Evolutionary conservation across 257 asterid genomes (phyloP), one percentile per base, ranked within the genome.

Genomic region (Solanum chiquidenum): DNA sequence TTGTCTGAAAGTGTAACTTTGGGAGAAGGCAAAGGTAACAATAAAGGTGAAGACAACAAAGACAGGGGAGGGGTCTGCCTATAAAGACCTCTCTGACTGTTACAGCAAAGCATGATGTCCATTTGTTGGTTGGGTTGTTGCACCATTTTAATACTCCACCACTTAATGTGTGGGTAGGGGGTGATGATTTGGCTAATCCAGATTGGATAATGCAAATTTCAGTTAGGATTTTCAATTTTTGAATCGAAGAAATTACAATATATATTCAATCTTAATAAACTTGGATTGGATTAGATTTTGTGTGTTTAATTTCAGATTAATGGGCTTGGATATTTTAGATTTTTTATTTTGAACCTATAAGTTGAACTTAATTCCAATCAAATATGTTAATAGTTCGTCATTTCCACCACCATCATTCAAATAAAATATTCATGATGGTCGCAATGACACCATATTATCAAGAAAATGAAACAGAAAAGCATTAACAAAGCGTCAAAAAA

Each of bases 221-320:
- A 9, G 31, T 62, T 62, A 62, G 69, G 69, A 62, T 9, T 62
- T 62, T 23, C 1, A 66, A 12, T 25, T 66, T 64, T 66, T 2
- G 10, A 1, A 66, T 10, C 0, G 73, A 11, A 10, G 18, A 66
- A 66, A 68, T 29, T 90, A 90, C 93, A 93, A 62, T 93, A 72
- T 93, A 89, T 27, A 94, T 91, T n/a, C 93, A 87, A 86, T 94
- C 97, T 4, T 23, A 66, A 11, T 25, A 66, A 27, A 27, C 20
- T 66, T 25, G 34, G 73, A 55, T 6, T 18, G 64, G 64, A 55
- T 55, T 55, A 18, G 64, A 55, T 55, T 18, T 55, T 55, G 9
- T 55, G 62, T 52, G 64, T 55, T 55, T 3, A 42, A 42, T 42
- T 55, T 18, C 10, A 55, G 8, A 66, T 66, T 66, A 52, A 52